These are phyloP conservation scores for Nemania bipapillata DNA, from an alignment of 2,329 filamentous ascomycete species.

Conservation along the genomic window DNA sequence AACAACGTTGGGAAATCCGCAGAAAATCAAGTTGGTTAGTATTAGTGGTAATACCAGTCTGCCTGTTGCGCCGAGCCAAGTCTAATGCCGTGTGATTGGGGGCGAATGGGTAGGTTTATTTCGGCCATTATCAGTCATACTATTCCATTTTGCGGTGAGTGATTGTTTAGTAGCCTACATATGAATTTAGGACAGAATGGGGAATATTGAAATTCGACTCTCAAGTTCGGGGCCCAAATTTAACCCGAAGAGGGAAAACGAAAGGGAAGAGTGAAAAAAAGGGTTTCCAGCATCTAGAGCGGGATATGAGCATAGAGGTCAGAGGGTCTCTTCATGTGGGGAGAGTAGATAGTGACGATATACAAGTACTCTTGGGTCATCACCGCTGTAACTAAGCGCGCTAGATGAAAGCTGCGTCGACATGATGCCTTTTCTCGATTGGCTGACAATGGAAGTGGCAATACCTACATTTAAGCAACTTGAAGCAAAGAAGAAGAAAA, in stretches of 20 bases:
- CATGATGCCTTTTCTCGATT: not conserved
- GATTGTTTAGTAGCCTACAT: not conserved
- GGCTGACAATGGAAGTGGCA: not conserved
- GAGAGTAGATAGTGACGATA: conserved; percentile 3
- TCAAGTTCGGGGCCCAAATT: not conserved
- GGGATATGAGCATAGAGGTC: too few species aligned
- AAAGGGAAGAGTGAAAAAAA: not conserved
- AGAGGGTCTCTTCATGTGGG: too few species aligned
- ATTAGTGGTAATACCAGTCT: too few species aligned
- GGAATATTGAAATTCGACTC: not conserved
- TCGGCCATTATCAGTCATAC: not conserved
- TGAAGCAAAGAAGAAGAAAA: not conserved
- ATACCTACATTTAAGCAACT: not conserved
- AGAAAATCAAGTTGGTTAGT: too few species aligned
- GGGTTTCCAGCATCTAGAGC: not conserved
- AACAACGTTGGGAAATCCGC: too few species aligned
- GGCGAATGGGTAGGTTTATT: not conserved
- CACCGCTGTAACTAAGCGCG: conserved; percentile 26
- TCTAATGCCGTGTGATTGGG: not conserved
- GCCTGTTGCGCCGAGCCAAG: too few species aligned
- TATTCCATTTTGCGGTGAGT: not conserved
- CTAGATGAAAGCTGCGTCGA: conserved; percentile 16
- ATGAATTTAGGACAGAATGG: not conserved
- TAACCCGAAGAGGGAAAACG: not conserved
- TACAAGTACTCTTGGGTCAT: not conserved